Evolutionary conservation across 495 filamentous ascomycete genomes (phyloP).

Genomic region (Neurospora sp.): DNA sequence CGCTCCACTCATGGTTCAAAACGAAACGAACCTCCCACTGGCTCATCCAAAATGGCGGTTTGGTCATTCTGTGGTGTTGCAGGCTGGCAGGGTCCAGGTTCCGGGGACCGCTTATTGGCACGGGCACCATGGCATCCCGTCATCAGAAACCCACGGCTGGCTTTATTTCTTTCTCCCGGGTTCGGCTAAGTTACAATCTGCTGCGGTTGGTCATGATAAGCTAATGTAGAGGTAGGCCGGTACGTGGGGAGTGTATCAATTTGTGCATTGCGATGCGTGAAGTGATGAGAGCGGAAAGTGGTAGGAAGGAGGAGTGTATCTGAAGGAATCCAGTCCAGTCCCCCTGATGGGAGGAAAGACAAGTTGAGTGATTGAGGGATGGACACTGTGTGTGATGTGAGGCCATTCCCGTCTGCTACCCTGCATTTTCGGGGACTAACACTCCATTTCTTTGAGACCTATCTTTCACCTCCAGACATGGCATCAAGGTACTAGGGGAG

Average conservation of each 20-base stretch:
- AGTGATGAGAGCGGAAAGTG: neutral
- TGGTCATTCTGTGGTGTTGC: neutral
- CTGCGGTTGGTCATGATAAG: neutral
- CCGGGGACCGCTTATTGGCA: neutral
- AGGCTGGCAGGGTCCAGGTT: neutral
- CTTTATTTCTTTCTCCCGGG: slow-evolving; percentile 1
- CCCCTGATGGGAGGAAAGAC: neutral
- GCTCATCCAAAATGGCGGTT: neutral
- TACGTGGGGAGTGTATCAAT: neutral
- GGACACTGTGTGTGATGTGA: neutral
- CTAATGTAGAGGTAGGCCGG: neutral
- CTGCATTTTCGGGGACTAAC: neutral
- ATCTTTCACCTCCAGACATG: neutral
- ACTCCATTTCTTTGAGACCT: neutral
- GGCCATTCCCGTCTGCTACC: neutral
- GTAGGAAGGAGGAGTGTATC: neutral
- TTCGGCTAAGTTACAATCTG: neutral
- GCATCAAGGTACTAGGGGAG: neutral
- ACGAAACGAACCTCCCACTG: neutral
- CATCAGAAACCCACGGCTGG: neutral
- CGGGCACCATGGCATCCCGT: neutral
- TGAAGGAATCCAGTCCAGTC: neutral
- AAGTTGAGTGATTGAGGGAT: neutral
- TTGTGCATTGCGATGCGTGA: neutral
- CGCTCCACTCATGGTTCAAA: neutral